phyloP scores from a whole-genome alignment of 2,329 filamentous ascomycete species.

The Microsporum audouinii region DNA sequence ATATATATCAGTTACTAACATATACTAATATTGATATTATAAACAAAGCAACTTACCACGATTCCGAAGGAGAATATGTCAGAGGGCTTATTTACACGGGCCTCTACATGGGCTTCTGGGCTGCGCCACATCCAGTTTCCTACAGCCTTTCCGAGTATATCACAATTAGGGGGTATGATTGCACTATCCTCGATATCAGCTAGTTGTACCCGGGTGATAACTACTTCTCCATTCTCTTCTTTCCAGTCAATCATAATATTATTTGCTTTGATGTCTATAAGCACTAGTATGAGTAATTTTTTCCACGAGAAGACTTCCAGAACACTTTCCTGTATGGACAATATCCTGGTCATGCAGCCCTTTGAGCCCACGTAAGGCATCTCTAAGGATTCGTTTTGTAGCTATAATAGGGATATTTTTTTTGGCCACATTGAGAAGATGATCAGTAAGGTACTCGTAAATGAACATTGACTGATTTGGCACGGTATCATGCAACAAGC shows the following conservation, averaged over 20 bases:
- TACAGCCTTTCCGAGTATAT: slow-evolving; percentile 15
- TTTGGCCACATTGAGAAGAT: slow-evolving; percentile 35
- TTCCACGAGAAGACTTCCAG: not conserved
- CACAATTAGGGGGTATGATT: slow-evolving; percentile 11
- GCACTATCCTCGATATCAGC: slow-evolving; percentile 21
- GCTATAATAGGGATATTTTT: slow-evolving; percentile 28
- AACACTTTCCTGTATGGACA: slow-evolving; percentile 21
- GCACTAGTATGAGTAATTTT: not conserved
- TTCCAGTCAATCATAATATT: slow-evolving; percentile 18
- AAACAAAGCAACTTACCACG: slow-evolving; percentile 17
- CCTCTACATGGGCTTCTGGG: slow-evolving; percentile 24
- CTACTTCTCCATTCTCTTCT: slow-evolving; percentile 10
- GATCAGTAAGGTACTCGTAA: slow-evolving; percentile 35
- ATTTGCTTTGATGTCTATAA: slow-evolving; percentile 10
- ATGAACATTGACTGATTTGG: slow-evolving; percentile 37
- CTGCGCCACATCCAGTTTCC: slow-evolving; percentile 28
- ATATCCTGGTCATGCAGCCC: slow-evolving; percentile 28
- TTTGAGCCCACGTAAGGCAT: slow-evolving; percentile 29
- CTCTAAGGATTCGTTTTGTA: slow-evolving; percentile 35
- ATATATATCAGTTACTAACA: slow-evolving; percentile 22
- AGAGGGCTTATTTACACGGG: slow-evolving; percentile 21
- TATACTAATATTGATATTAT: not conserved
- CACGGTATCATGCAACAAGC: slow-evolving; percentile 32
- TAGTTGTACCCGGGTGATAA: slow-evolving; percentile 18
- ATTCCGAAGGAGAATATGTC: slow-evolving; percentile 30